These are phyloP conservation scores for Chalciporus piperatus DNA, from an alignment of 768 basidiomycete species.

Conservation along the genomic window DNA sequence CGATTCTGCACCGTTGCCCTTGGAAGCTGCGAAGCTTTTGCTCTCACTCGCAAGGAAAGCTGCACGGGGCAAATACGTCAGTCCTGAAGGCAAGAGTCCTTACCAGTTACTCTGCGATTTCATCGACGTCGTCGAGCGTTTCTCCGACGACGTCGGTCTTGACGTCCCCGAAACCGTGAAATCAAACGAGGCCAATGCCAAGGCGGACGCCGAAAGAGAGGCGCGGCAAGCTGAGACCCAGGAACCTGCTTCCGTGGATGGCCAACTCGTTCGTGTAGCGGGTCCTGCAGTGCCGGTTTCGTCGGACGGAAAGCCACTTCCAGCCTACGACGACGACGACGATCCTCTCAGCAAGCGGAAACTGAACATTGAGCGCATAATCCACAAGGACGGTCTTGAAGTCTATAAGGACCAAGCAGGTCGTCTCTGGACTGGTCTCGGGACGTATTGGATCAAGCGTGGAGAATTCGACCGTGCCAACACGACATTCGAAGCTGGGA, in stretches of 20 bases:
- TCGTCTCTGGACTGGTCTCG: constrained; percentile 91
- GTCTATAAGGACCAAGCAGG: constrained; percentile 98
- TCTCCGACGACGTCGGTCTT: constrained; percentile 90
- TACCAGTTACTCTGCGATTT: constrained; percentile 93
- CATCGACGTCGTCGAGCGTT: constrained; percentile 86
- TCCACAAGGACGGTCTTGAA: constrained; percentile 80
- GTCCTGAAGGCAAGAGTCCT: constrained; percentile 91
- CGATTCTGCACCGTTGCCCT: constrained; percentile 67
- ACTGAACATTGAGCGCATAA: constrained; percentile 84
- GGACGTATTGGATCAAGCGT: constrained; percentile 98
- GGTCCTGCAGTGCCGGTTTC: constrained; percentile 58
- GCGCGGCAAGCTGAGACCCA: constrained; percentile 29
- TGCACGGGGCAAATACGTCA: constrained; percentile 74
- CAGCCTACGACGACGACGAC: constrained; percentile 75
- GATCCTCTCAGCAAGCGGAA: constrained; percentile 68
- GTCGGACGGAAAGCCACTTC: constrained; percentile 47
- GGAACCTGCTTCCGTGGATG: constrained; percentile 49
- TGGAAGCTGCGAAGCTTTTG: constrained; percentile 91
- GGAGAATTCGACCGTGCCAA: constrained; percentile 92
- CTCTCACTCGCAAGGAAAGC: constrained; percentile 83
- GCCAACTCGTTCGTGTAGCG: constrained; percentile 67
- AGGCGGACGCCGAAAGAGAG: constrained; percentile 45
- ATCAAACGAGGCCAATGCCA: constrained; percentile 49
- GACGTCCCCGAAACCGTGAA: constrained; percentile 71
- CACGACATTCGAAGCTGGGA: constrained; percentile 82